These are phyloP conservation scores for Penicillium longicatenatum DNA, from an alignment of 495 filamentous ascomycete genomes.

Conservation along the genomic window DNA sequence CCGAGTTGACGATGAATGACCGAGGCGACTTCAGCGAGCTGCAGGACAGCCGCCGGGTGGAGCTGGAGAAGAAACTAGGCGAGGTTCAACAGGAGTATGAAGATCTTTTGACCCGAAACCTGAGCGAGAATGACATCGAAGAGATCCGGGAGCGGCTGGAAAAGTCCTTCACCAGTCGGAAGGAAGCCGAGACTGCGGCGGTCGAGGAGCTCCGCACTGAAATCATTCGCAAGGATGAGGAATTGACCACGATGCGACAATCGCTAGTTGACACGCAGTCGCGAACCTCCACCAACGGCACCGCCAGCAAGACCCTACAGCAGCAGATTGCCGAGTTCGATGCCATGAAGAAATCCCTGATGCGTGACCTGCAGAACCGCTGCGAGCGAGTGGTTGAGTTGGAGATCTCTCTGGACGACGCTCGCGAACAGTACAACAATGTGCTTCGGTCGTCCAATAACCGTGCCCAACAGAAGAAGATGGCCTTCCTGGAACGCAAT, in stretches of 20 bases:
- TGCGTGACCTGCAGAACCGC: slow-evolving; percentile 97
- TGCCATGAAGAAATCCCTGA: slow-evolving; percentile 98
- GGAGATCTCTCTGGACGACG: slow-evolving; percentile 95
- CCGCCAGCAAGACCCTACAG: slow-evolving; percentile 89
- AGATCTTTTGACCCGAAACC: slow-evolving; percentile 74
- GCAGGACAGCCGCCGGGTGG: slow-evolving; percentile 64
- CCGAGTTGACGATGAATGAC: slow-evolving; percentile 78
- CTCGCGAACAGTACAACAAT: slow-evolving; percentile 97
- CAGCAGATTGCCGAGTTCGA: slow-evolving; percentile 98
- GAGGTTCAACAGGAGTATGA: slow-evolving; percentile 80
- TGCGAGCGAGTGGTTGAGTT: slow-evolving; percentile 98
- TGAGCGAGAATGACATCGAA: slow-evolving; percentile 74
- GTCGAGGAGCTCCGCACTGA: slow-evolving; percentile 73
- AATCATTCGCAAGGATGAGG: slow-evolving; percentile 68
- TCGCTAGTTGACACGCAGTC: slow-evolving; percentile 75
- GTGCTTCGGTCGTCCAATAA: slow-evolving; percentile 95
- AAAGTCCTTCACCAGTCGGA: slow-evolving; percentile 70
- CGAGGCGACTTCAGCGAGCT: slow-evolving; percentile 61
- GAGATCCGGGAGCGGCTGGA: slow-evolving; percentile 80
- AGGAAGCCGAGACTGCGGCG: slow-evolving; percentile 68
- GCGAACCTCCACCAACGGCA: slow-evolving; percentile 61
- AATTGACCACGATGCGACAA: slow-evolving; percentile 72
- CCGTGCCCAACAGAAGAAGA: slow-evolving; percentile 98
- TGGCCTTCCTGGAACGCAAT: slow-evolving; percentile 98
- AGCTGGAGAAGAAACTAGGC: slow-evolving; percentile 73